These are phyloP conservation scores for Bertia moriformis DNA, from an alignment of 2,329 filamentous ascomycete genomes.

Conservation along the genomic window DNA sequence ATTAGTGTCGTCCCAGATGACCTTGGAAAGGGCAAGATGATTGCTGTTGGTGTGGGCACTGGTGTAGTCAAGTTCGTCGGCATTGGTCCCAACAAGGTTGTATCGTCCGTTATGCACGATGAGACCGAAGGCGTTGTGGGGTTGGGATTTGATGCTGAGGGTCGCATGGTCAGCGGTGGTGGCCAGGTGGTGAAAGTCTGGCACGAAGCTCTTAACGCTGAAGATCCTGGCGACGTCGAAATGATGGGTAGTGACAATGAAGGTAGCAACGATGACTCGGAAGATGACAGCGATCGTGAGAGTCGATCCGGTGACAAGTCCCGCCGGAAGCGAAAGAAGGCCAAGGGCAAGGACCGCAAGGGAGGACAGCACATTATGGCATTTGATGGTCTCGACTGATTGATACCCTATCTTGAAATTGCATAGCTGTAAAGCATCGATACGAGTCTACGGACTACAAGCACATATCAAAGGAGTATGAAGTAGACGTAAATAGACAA, in stretches of 20 bases:
- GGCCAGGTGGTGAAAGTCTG: slow-evolving; percentile 80
- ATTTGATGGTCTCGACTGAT: slow-evolving; percentile 23
- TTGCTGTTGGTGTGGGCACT: slow-evolving; percentile 70
- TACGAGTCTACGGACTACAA: no score
- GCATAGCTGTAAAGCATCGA: no score
- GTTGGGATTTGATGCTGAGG: slow-evolving; percentile 70
- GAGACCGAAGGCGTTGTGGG: slow-evolving; percentile 75
- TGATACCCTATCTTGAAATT: neutral
- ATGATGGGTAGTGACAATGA: slow-evolving; percentile 29
- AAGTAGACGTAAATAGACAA: no score
- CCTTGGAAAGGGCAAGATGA: slow-evolving; percentile 55
- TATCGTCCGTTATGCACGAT: slow-evolving; percentile 54
- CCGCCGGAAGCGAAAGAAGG: slow-evolving; percentile 19
- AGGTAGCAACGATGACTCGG: slow-evolving; percentile 21
- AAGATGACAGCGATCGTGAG: slow-evolving; percentile 27
- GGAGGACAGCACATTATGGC: slow-evolving; percentile 22
- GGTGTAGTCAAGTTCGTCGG: slow-evolving; percentile 67
- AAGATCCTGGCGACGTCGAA: slow-evolving; percentile 25
- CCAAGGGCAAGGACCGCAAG: slow-evolving; percentile 23
- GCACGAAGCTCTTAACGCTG: slow-evolving; percentile 52
- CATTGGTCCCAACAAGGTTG: slow-evolving; percentile 58
- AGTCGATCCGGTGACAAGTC: slow-evolving; percentile 25
- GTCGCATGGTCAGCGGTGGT: slow-evolving; percentile 79
- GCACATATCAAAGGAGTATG: no score
- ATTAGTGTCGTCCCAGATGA: slow-evolving; percentile 58